Evolutionary conservation across 441 rosid genomes (phyloP), one percentile per base, ranked within the genome.

Genomic region (Populus trichocarpa): DNA sequence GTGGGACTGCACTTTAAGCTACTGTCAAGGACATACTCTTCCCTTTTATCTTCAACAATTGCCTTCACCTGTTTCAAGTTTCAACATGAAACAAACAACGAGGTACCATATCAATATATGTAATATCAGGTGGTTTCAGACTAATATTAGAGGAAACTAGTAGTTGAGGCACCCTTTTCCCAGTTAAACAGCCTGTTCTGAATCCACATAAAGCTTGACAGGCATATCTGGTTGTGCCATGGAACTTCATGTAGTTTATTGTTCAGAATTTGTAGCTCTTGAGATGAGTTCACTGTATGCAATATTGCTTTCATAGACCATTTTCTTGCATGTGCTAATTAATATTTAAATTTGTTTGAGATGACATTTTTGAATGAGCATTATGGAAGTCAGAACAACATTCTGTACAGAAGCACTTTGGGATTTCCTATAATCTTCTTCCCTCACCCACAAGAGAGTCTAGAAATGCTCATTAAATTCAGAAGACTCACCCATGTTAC

Each of bases 31-130:
- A 89, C 92, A 75, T 87, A 46, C 78, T 89, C 91, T 81, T 83
- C 91, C 85, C 87, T 87, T 84, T 90, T 87, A 73, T 89, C 92
- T 79, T 88, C 80, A n/a, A 93, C 89, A 67, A 96, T 92, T 50
- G 84, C 85, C 82, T 89, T 93, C 53, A 92, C 97, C 98, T 92
- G 89, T 82, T 75, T 33, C 22, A 79, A 26, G 70, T 63, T 64
- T 64, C 22, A 28, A 67, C 66, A 9, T 11, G n/a, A 32, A 75
- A 30, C 32, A 3, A 38, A 36, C 42, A 12, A 22, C 25, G 14
- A 69, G 25, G 72, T 38, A 33, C 40, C 18, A 7, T 75, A 75
- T 66, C 70, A 59, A 23, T 59, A 32, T 20, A 25, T 70, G 11
- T 30, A 70, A 36, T 46, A 71, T 59, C n/a, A 14, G 35, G 66